Base-by-base conservation (phyloP, 768 basidiomycete genomes). In the Russula compacta region DNA sequence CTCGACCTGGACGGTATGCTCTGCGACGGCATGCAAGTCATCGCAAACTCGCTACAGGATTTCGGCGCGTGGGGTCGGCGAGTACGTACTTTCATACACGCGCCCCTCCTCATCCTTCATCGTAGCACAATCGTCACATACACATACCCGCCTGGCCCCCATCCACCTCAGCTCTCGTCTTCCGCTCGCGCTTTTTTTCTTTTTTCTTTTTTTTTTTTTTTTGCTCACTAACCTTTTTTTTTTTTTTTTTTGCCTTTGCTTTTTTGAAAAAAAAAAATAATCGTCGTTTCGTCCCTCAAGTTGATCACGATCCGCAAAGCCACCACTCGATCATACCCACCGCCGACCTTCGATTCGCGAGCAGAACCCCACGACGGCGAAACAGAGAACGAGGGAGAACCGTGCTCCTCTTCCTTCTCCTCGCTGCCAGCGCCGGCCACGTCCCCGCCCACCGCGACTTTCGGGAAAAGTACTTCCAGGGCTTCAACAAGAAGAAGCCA, bases 21-120 rank as follows among this genome's bases (percentile, higher is more conserved):
- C 4, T 90, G 88, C 66, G 84, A 85, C 24, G 95, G 94, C 1
- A 94, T 98, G 89, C 84, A 84, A 66, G 73, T 98, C 19, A 78
- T 94, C 46, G 86, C 87, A 0, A 95, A 95, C 70, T 94, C 92
- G 39, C 73, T 92, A 64, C 94, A 99, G 72, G 85, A 88, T 67
- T 99, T 98, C 69, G 94, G 94, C 14, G 89, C 86, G 29, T 99
- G 95, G 95, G 94, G 92, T 1, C 78, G 95, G 66, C 74, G 95
- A 70, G 94, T 93, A 69, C 73, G 89, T 75, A 9, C 5, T 12
- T n/a, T 24, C 15, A 38, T 19, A 19, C 14, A 7, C 39, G n/a
- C n/a, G n/a, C n/a, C n/a, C 9, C 42, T 3, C 1, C 29, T 4
- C 7, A 52, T 29, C 40, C 38, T 57, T 43, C 15, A 15, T 53